Base-by-base conservation (phyloP, 768 basidiomycete genomes). In the Termitomyces sp. region DNA sequence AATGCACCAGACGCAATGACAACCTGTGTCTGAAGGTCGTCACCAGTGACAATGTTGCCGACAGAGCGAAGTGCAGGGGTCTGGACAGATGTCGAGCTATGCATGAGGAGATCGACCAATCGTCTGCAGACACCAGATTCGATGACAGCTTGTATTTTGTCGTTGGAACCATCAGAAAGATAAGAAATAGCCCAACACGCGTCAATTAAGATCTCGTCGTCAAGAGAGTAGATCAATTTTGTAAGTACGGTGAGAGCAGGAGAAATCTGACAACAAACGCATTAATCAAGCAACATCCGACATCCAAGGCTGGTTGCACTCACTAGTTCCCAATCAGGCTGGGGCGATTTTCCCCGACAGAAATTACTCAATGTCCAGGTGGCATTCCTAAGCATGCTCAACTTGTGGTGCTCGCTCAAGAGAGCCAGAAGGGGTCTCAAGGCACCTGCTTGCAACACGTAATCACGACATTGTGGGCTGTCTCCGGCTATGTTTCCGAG, bases 101-200 rank as follows among this genome's bases (percentile, higher is more conserved):
- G 91, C 91, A 98, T 93, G 64, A 99, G 86, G 46, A 99, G 82
- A 70, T 99, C 97, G 36, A 99, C 97, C 61, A 99, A 86, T 66
- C 97, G 88, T 72, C 97, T 86, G 77, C 95, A 97, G 50, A 99
- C 96, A 33, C 96, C 97, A 20, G 92, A 93, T 75, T 98, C 96
- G 67, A 99, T 98, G 58, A 99, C 97, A 34, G 97, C 97, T 73
- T 99, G 97, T 59, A 99, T 99, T 80, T 99, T 99, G 79, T 99
- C 97, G 69, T 97, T 97, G 36, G 95, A 91, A 51, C 97, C 97
- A 72, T 99, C 97, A 1, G 96, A 98, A 41, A 99, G 88, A 76
- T 99, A 99, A 42, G 95, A 98, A 73, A 99, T 96, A 30, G 97
- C 97, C 97, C 97, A 99, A 81, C 97, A 99, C 15, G 97, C 97